Evolutionary conservation across 768 basidiomycete genomes (phyloP).

Genomic region (Mycena chlorophos): DNA sequence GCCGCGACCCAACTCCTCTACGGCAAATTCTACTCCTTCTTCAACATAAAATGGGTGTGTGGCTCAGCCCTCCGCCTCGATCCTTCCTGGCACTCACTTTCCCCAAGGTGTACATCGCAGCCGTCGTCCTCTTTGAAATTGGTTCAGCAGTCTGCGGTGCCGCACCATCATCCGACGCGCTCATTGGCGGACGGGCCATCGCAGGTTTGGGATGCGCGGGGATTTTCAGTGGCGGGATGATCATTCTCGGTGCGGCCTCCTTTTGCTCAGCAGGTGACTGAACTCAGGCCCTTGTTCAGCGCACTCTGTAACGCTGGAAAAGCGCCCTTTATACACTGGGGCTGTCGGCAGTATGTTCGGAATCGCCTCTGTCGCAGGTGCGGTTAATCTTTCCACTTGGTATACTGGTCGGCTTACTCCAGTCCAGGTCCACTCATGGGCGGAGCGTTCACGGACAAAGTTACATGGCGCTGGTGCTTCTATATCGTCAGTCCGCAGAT

Average conservation of each 20-base stretch:
- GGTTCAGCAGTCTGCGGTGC: constrained; percentile 45
- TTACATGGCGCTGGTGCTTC: constrained; percentile 28
- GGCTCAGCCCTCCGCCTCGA: neutral
- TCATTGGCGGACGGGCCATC: constrained; percentile 48
- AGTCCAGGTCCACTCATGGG: constrained; percentile 3
- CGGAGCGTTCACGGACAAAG: constrained; percentile 30
- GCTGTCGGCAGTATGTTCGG: constrained; percentile 34
- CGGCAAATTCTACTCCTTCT: constrained; percentile 24
- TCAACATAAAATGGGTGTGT: constrained; percentile 20
- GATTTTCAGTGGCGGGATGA: constrained; percentile 23
- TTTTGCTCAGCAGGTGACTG: neutral
- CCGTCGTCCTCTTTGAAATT: constrained; percentile 41
- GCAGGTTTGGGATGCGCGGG: constrained; percentile 47
- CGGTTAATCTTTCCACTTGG: neutral
- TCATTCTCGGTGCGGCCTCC: constrained; percentile 18
- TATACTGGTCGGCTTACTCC: neutral
- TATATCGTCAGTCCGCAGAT: constrained; percentile 1
- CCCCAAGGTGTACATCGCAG: constrained; percentile 22
- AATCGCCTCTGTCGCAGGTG: constrained; percentile 24
- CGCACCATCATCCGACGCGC: constrained; percentile 25
- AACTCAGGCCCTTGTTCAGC: neutral
- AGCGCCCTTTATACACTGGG: constrained; percentile 37
- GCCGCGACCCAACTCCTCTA: constrained; percentile 23
- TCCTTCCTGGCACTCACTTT: neutral
- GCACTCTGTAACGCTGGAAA: constrained; percentile 28